Evolutionary conservation across 169 alveolate genomes (phyloP), one percentile per base, ranked within the genome.

Genomic region (Babesia microti): DNA sequence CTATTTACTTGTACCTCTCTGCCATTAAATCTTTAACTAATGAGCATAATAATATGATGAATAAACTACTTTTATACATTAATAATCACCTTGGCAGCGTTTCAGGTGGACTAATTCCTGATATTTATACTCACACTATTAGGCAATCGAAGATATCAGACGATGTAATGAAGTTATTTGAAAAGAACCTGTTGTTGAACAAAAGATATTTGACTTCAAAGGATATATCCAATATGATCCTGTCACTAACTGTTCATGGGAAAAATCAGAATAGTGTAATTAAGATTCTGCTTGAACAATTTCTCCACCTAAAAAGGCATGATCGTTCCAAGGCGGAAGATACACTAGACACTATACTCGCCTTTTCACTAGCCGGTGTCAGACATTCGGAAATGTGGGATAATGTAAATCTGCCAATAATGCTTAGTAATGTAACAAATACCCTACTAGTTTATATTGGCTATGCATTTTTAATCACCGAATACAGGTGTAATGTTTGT

Each of bases 371-470:
- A 11, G 36, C 11, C 11, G 36, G 36, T 30, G 11, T 30, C 36
- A 30, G 11, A 30, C 11, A 30, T 11, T 11, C 11, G 11, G n/a
- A 30, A 11, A 11, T 30, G 11, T 11, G 36, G 36, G n/a, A 30
- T 30, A 30, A 11, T n/a, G n/a, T n/a, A 11, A 11, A 30, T 11
- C 58, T 36, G n/a, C 11, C 52, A 9, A 42, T 51, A 34, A 27
- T 53, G 45, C 59, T 61, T 9, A 44, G 44, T 37, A 49, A 46
- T 3, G 52, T 66, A 11, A 61, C 76, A 21, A 43, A 37, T 33
- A 65, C 53, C 23, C 45, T 55, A 11, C 60, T 65, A 40, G 69
- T 55, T n/a, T 65, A 65, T 39, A 35, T 65, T 33, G 76, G 66
- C 1, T 65, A 65, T 37, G 40, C 65, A 6, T 65, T 65, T 14